Evolutionary conservation across 2,329 filamentous ascomycete genomes (phyloP).

Genomic region (Colletotrichum phormii): DNA sequence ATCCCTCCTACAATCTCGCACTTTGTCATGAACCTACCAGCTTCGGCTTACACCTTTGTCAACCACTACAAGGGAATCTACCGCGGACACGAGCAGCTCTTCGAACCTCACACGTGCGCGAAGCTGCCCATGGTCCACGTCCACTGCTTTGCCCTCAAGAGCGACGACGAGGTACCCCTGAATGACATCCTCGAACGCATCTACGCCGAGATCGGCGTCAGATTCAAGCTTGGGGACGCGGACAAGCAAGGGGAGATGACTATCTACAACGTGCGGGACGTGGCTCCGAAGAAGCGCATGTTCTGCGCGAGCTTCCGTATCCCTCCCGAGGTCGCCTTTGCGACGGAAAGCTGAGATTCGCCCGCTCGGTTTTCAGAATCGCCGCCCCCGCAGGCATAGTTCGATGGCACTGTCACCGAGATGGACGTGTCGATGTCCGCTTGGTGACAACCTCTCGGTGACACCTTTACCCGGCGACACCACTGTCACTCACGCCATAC

Average conservation of each 20-base stretch:
- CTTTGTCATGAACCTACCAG: conserved; percentile 98
- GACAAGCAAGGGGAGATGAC: conserved; percentile 61
- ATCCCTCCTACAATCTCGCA: conserved; percentile 86
- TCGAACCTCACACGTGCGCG: conserved; percentile 67
- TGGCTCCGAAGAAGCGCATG: conserved; percentile 95
- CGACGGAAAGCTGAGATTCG: conserved; percentile 40
- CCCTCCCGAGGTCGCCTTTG: conserved; percentile 85
- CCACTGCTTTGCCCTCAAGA: conserved; percentile 93
- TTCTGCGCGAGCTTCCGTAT: conserved; percentile 94
- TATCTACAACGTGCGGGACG: conserved; percentile 82
- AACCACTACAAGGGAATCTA: conserved; percentile 83
- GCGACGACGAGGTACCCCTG: conserved; percentile 75
- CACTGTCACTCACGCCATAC: background rate
- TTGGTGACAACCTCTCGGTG: background rate
- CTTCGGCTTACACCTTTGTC: conserved; percentile 87
- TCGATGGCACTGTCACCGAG: background rate
- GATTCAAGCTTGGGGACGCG: conserved; percentile 56
- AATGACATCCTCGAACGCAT: conserved; percentile 59
- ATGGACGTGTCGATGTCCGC: background rate
- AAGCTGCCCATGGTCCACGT: conserved; percentile 87
- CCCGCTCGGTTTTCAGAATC: background rate
- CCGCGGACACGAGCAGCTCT: conserved; percentile 74
- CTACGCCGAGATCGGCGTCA: conserved; percentile 52
- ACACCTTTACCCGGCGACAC: background rate
- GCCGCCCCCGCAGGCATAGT: background rate